Evolutionary conservation across 495 filamentous ascomycete species (phyloP).

Genomic region (Hyaloscypha variabilis): DNA sequence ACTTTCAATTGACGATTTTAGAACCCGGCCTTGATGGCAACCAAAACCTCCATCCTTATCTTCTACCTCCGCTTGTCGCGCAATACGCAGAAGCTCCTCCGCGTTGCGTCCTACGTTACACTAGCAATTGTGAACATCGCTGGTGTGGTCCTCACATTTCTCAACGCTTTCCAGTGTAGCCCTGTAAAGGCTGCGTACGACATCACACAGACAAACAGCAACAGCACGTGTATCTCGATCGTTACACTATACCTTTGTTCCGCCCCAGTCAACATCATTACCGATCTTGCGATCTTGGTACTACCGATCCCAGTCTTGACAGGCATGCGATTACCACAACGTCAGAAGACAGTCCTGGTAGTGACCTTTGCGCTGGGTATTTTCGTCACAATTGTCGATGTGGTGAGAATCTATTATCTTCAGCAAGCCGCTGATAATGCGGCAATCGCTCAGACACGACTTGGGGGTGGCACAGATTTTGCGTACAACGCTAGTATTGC

Average conservation of each 20-base stretch:
- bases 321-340: constrained; percentile 76
- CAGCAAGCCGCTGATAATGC: constrained; percentile 61
- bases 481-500: constrained; percentile 77
- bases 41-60: constrained; percentile 89
- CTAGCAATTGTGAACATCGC: constrained; percentile 32
- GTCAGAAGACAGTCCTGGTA: constrained; percentile 83
- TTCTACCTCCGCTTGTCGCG: constrained; percentile 42
- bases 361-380: constrained; percentile 81
- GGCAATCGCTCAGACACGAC: constrained; percentile 33
- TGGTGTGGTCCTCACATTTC: constrained; percentile 76
- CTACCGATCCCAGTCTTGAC: constrained; percentile 79
- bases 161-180: constrained; percentile 89
- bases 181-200: constrained; percentile 58
- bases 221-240: constrained; percentile 33
- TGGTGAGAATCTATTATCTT: constrained; percentile 86
- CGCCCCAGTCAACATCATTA: constrained; percentile 34
- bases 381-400: constrained; percentile 86
- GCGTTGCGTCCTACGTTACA: constrained; percentile 32
- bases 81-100: constrained; percentile 30
- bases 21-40: constrained; percentile 87
- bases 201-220: background rate
- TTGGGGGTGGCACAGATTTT: constrained; percentile 37
- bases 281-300: constrained; percentile 32
- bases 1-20: constrained; percentile 38
- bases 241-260: constrained; percentile 33